Base-by-base conservation (phyloP, 805 yeast species). In the Cyberlindnera nakhonratchasimensis region DNA sequence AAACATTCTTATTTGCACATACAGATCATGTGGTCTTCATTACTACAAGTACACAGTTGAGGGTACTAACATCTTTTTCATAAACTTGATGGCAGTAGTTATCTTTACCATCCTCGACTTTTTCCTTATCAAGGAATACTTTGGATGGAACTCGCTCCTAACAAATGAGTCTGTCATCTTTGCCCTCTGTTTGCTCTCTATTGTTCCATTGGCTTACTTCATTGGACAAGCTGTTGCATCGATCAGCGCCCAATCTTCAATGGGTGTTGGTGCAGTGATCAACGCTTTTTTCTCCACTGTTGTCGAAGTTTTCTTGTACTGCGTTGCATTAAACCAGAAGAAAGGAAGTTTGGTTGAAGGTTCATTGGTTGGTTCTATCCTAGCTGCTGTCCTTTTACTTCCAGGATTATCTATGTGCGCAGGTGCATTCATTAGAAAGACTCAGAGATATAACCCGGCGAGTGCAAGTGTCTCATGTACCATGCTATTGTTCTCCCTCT, bases 201-300 rank as follows among this genome's bases (percentile, higher is more conserved):
- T 93, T 45, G 77, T 93, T 28, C 99, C 99, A 6, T 70, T 93
- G 51, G 98, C 99, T 0, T 91, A 93, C 60, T 93, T 89, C 65
- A 90, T 93, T 54, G 99, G 99, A 4, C 98, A 91, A 64, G 98
- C 98, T 6, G 99, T 93, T n/a, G 99, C 99, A 0, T 90, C 98
- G 2, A 93, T 93, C 45, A 86, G 96, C 6, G 98, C 99, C 0
- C 99, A 93, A 66, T 87, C 97, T 1, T 90, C 97, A 0, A 93
- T 93, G 99, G 97, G 98, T 22, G 80, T 93, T 46, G 98, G 98
- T 69, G 99, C 99, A 1, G 96, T 90, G 0, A 89, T 93, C 54
- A 93, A 93, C 62, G 99, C 99, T 1, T 91, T 93, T 57, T 93
- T 93, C 71, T 90, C 98, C 2, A 90, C 99, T 0, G 75, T 93